Conservation (phyloP, 2,329 filamentous ascomycete species). For the Trichoderma pleuroti region DNA sequence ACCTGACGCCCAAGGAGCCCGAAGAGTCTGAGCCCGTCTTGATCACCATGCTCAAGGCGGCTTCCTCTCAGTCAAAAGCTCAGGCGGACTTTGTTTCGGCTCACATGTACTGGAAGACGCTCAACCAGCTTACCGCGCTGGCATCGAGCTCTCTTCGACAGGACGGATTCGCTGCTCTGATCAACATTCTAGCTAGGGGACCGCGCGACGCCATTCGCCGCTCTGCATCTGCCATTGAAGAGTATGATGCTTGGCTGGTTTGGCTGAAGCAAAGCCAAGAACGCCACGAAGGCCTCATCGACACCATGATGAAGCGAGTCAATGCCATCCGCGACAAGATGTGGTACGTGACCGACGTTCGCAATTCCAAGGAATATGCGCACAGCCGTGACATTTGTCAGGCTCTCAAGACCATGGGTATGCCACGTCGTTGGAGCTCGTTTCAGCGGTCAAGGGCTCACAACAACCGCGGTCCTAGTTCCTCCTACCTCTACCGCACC, state of each 20-base stretch:
- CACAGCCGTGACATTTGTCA: slow-evolving; percentile 81
- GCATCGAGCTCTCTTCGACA: slow-evolving; percentile 58
- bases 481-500: slow-evolving; percentile 71
- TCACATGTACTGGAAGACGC: slow-evolving; percentile 79
- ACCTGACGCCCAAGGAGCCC: slow-evolving; percentile 23
- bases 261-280: slow-evolving; percentile 81
- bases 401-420: slow-evolving; percentile 86
- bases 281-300: slow-evolving; percentile 69
- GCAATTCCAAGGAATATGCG: slow-evolving; percentile 83
- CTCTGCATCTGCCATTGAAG: slow-evolving; percentile 69
- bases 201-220: slow-evolving; percentile 66
- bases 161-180: slow-evolving; percentile 66
- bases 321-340: slow-evolving; percentile 86
- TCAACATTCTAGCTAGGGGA: slow-evolving; percentile 71
- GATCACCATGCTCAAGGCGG: slow-evolving; percentile 71
- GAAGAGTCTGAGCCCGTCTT: slow-evolving; percentile 53
- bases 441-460: slow-evolving; percentile 49
- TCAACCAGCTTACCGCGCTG: slow-evolving; percentile 67
- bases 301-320: slow-evolving; percentile 69
- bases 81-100: slow-evolving; percentile 80
- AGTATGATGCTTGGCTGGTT: slow-evolving; percentile 77
- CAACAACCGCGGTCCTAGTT: slow-evolving; percentile 44
- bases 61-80: slow-evolving; percentile 71
- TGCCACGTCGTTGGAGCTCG: slow-evolving; percentile 54
- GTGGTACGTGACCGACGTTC: slow-evolving; percentile 96